Percentiles rank a stretch among this genome's conserved stretches.
Evolutionary conservation across 2,329 filamentous ascomycete species (phyloP).

Genomic region (Botryotinia convoluta): DNA sequence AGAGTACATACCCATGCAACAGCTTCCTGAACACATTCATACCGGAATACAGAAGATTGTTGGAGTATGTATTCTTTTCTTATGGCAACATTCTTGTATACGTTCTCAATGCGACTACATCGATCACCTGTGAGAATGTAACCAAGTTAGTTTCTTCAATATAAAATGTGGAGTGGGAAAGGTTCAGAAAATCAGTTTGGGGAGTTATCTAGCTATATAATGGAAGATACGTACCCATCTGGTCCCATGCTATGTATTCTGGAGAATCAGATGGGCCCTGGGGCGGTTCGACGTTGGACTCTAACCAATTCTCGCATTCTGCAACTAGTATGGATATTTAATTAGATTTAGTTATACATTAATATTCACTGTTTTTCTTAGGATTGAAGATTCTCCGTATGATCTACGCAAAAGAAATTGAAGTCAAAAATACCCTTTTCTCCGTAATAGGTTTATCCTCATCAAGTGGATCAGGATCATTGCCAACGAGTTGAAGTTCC

Average conservation of each 20-base stretch:
- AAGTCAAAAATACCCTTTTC: neutral
- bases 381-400: too few species aligned
- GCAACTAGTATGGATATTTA: neutral
- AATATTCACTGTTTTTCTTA: too few species aligned
- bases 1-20: neutral
- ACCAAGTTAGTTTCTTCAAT: neutral
- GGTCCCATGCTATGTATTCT: neutral
- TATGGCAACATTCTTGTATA: neutral
- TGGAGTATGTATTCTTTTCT: neutral
- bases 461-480: neutral
- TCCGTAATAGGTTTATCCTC: neutral
- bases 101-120: neutral
- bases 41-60: neutral
- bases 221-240: neutral
- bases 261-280: neutral
- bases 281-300: neutral
- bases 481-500: neutral
- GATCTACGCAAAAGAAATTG: too few species aligned
- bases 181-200: rapidly evolving
- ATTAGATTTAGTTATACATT: too few species aligned
- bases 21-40: neutral
- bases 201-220: neutral
- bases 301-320: neutral
- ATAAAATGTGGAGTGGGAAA: neutral
- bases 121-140: neutral